These are phyloP conservation scores for Leptographium wingfieldii DNA, from an alignment of 2,329 filamentous ascomycete species.

Conservation along the genomic window DNA sequence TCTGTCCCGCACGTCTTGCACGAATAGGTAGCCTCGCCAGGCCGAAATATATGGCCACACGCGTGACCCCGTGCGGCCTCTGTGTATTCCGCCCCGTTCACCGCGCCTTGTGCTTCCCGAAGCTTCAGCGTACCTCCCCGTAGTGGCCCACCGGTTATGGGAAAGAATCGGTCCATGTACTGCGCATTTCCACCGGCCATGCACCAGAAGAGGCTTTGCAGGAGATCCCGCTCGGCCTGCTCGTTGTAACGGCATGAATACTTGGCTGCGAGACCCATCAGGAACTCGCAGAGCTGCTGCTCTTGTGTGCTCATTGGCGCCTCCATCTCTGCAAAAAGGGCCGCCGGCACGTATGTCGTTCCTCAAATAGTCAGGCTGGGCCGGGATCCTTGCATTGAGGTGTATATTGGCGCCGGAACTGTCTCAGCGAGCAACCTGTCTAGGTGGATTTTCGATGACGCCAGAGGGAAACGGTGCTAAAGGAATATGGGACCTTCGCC, in stretches of 20 bases:
- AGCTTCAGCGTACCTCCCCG: constrained; percentile 56
- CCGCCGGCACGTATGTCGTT: background rate
- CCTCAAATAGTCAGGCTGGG: background rate
- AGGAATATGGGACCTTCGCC: background rate
- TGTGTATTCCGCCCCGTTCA: constrained; percentile 90
- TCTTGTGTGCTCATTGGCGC: constrained; percentile 50
- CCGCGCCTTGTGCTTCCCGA: constrained; percentile 76
- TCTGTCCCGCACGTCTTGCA: constrained; percentile 92
- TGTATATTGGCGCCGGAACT: background rate
- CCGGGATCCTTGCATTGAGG: background rate
- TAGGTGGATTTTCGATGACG: background rate
- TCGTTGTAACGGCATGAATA: constrained; percentile 66
- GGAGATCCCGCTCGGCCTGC: constrained; percentile 56
- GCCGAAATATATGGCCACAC: constrained; percentile 95
- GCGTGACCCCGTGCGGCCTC: constrained; percentile 82
- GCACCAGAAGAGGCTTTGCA: constrained; percentile 74
- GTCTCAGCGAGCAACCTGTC: background rate
- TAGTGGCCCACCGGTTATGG: constrained; percentile 51
- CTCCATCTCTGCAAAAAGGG: background rate
- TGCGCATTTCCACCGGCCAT: constrained; percentile 64
- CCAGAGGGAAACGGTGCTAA: background rate
- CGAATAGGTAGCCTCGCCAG: constrained; percentile 83
- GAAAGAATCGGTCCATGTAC: constrained; percentile 71
- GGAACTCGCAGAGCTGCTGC: constrained; percentile 69
- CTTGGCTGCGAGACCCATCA: constrained; percentile 63